phyloP scores from a whole-genome alignment of 345 rosid species.

The Eucalyptus albens region DNA sequence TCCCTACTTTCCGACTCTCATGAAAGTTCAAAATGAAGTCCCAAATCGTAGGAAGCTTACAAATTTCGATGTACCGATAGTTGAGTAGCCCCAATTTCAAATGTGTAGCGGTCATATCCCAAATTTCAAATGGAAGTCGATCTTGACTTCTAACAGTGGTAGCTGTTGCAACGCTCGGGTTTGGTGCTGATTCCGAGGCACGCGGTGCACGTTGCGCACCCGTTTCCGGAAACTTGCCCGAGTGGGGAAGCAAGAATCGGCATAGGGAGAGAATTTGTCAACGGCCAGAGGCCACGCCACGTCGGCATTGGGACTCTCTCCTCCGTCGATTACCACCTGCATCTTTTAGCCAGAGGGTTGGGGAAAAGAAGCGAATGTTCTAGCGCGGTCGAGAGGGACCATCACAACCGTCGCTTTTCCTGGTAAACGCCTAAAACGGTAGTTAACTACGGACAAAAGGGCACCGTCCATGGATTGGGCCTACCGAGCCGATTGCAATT shows the following conservation, averaged over 20 bases:
- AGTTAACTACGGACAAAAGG: background rate
- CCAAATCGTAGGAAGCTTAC: background rate
- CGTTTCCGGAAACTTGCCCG: background rate
- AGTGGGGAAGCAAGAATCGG: background rate
- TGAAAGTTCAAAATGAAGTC: background rate
- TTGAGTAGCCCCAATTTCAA: background rate
- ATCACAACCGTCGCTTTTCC: background rate
- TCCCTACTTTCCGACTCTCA: background rate
- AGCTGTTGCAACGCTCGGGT: background rate
- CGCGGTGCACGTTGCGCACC: background rate
- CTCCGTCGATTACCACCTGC: background rate
- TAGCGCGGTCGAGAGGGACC: background rate
- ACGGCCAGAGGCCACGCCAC: background rate
- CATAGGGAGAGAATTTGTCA: background rate
- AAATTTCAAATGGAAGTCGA: background rate
- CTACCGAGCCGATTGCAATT: background rate
- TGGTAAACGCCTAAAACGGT: background rate
- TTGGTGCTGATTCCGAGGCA: background rate
- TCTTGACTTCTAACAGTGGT: background rate
- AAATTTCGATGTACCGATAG: background rate
- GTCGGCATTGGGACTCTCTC: background rate
- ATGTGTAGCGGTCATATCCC: background rate
- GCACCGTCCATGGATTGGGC: background rate
- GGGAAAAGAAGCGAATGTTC: background rate
- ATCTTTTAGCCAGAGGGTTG: background rate